Conservation (phyloP, 2,329 filamentous ascomycete genomes). For the Aspergillus phoenicis region DNA sequence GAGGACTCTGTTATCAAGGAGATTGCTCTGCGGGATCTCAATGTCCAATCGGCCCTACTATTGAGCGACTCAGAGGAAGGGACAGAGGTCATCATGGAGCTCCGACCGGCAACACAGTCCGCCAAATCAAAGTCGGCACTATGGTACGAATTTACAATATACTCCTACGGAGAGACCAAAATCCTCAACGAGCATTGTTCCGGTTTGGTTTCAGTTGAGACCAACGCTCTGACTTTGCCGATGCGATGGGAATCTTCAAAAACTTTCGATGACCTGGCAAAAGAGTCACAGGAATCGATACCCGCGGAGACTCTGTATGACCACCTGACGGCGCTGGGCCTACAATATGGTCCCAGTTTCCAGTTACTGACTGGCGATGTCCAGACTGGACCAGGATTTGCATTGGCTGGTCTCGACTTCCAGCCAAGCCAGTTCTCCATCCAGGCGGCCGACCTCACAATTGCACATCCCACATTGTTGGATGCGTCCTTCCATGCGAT, state of each 20-base stretch:
- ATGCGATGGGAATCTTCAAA: too few species aligned
- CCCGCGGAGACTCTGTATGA: too few species aligned
- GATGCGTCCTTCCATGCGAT: constrained; percentile 1
- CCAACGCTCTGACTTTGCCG: not conserved
- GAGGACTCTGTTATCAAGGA: not conserved
- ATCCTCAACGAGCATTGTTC: constrained; percentile 1
- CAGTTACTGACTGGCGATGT: not conserved
- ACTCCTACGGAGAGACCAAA: not conserved
- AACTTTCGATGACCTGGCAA: not conserved
- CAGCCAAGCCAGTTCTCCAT: not conserved
- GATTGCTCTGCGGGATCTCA: not conserved
- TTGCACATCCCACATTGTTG: constrained; percentile 1
- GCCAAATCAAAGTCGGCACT: not conserved
- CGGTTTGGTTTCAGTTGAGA: not conserved
- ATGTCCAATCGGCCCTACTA: not conserved
- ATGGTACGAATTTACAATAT: constrained; percentile 5
- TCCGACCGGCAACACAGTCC: not conserved
- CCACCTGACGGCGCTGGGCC: not conserved
- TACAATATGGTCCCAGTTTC: not conserved
- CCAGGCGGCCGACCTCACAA: not conserved
- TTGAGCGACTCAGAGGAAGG: not conserved
- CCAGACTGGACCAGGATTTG: not conserved
- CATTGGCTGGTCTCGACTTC: not conserved
- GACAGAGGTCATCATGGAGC: constrained; percentile 3
- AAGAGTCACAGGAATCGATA: not conserved